A percentile compares a stretch with the other conserved stretches of the same genome.
phyloP scores from a whole-genome alignment of 2,329 filamentous ascomycete species.

The Colletotrichum sp. region DNA sequence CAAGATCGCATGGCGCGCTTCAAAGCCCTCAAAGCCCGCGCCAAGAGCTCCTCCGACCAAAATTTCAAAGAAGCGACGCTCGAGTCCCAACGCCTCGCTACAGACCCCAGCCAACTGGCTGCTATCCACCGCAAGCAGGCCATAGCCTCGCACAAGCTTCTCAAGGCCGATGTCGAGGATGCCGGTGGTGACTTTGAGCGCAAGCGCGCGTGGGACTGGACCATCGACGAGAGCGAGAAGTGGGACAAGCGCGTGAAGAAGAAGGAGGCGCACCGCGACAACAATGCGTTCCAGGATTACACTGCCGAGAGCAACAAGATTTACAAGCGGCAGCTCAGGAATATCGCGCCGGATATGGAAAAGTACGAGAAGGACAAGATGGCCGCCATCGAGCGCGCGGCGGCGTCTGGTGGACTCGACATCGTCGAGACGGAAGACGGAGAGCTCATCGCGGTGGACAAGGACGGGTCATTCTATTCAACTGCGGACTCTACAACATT shows the following conservation, averaged over 20 bases:
- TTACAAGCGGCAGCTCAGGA: slow-evolving; percentile 88
- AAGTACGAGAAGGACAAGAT: slow-evolving; percentile 89
- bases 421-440: slow-evolving; percentile 96
- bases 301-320: slow-evolving; percentile 86
- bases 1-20: slow-evolving; percentile 81
- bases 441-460: slow-evolving; percentile 92
- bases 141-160: slow-evolving; percentile 87
- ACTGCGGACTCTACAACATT: slow-evolving; percentile 85
- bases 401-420: slow-evolving; percentile 83
- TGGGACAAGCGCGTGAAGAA: slow-evolving; percentile 94
- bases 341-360: slow-evolving; percentile 78
- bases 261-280: slow-evolving; percentile 80
- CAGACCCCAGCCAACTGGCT: slow-evolving; percentile 78
- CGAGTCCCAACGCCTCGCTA: slow-evolving; percentile 80
- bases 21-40: slow-evolving; percentile 84
- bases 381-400: slow-evolving; percentile 82
- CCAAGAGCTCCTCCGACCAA: slow-evolving; percentile 71
- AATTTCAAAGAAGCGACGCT: slow-evolving; percentile 86
- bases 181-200: slow-evolving; percentile 93
- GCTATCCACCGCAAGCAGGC: slow-evolving; percentile 86
- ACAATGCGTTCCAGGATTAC: slow-evolving; percentile 91
- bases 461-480: slow-evolving; percentile 88
- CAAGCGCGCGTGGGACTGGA: slow-evolving; percentile 99
- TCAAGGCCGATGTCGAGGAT: slow-evolving; percentile 89
- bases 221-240: slow-evolving; percentile 87